Evolutionary conservation across 345 rosid genomes (phyloP).

Genomic region (Salix caprea): DNA sequence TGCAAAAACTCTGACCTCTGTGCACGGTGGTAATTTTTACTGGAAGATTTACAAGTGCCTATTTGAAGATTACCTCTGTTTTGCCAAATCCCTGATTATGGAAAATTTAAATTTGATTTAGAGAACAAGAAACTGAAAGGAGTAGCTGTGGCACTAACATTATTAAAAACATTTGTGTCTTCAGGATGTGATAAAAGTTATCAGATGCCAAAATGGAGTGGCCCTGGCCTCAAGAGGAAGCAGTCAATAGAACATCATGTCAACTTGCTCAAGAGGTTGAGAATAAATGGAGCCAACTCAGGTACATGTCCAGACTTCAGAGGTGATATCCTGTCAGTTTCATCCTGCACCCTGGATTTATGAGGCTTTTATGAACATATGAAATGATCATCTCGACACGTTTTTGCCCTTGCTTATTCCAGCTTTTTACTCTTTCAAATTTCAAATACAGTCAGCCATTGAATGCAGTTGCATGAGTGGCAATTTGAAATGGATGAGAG

Average conservation of each 20-base stretch:
- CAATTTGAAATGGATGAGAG: constrained; percentile 42
- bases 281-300: constrained; percentile 29
- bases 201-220: not conserved
- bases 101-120: too few species aligned
- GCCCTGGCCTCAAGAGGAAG: constrained; percentile 48
- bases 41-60: not conserved
- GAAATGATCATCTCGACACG: not conserved
- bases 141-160: too few species aligned
- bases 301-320: constrained; percentile 12
- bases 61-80: not conserved
- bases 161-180: not conserved
- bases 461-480: constrained; percentile 32
- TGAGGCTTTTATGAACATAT: not conserved
- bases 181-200: constrained; percentile 25
- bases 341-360: not conserved
- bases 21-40: not conserved
- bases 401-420: not conserved
- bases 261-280: constrained; percentile 47
- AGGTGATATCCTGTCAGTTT: not conserved
- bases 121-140: not conserved
- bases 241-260: constrained; percentile 31
- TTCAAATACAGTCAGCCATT: constrained; percentile 10
- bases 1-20: not conserved
- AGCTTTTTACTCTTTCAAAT: constrained; percentile 2
- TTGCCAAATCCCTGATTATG: too few species aligned